Conservation (phyloP, 805 yeast species). For the Wickerhamia fluorescens region DNA sequence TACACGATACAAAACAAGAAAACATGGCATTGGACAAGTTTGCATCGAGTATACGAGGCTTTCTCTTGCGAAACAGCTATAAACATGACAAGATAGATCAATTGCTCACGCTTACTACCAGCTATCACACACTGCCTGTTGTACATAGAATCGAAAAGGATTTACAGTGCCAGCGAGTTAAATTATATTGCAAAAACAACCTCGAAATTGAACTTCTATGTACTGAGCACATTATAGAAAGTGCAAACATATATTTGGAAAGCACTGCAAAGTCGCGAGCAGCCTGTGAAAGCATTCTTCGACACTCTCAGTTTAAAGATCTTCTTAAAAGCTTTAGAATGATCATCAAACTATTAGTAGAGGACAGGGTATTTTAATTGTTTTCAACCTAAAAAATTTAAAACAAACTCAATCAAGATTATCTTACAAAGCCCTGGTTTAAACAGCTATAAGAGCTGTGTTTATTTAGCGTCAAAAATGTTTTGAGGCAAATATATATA, state of each 20-base stretch:
- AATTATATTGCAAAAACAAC: slow-evolving; percentile 3
- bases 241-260: slow-evolving; percentile 7
- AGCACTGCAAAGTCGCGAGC: no score
- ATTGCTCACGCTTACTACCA: slow-evolving; percentile 5
- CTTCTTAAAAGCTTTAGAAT: slow-evolving; percentile 1
- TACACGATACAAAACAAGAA: slow-evolving; percentile 8
- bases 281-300: no score
- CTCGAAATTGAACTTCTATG: slow-evolving; percentile 18
- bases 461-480: no score
- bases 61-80: slow-evolving; percentile 20
- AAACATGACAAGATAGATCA: slow-evolving; percentile 24
- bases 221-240: slow-evolving; percentile 11
- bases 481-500: no score
- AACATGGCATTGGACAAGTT: slow-evolving; percentile 14
- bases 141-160: slow-evolving; percentile 15
- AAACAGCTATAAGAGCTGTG: no score
- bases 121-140: no score
- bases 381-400: slow-evolving; percentile 3
- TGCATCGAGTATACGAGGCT: slow-evolving; percentile 15
- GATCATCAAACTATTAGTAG: slow-evolving; percentile 1
- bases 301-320: no score
- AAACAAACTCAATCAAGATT: slow-evolving; percentile 4
- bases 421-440: no score
- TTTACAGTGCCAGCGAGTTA: slow-evolving; percentile 19
- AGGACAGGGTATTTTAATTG: no score